A percentile compares a stretch with the other conserved stretches of the same genome.
Evolutionary conservation across 805 yeast species (phyloP).

Genomic region (Geotrichum ghanense): DNA sequence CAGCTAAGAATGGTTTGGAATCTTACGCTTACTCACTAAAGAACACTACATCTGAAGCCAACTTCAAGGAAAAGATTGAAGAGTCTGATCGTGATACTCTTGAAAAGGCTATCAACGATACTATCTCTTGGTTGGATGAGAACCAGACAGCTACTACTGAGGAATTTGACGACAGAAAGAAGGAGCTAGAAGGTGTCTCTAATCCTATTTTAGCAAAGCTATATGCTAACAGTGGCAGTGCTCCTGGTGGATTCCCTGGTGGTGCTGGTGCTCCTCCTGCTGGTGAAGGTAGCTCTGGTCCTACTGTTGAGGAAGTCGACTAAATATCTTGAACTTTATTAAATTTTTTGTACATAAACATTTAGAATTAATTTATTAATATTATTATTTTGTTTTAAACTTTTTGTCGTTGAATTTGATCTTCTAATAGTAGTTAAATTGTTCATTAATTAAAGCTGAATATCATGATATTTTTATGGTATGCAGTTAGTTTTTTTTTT

Average conservation of each 20-base stretch:
- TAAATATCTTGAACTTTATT: slow-evolving; percentile 13
- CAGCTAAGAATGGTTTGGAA: slow-evolving; percentile 87
- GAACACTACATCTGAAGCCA: slow-evolving; percentile 60
- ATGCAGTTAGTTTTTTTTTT: no score
- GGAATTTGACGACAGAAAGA: slow-evolving; percentile 82
- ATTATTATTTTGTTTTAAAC: no score
- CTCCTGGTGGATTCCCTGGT: slow-evolving; percentile 43
- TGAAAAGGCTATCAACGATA: slow-evolving; percentile 10
- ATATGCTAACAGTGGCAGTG: slow-evolving; percentile 60
- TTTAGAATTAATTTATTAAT: background rate
- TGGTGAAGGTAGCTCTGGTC: slow-evolving; percentile 35
- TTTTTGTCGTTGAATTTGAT: no score
- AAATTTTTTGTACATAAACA: background rate
- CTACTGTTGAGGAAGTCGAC: slow-evolving; percentile 43
- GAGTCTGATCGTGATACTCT: slow-evolving; percentile 9
- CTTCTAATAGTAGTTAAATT: no score
- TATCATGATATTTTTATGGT: no score
- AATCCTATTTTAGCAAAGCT: slow-evolving; percentile 93
- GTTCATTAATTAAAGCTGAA: no score
- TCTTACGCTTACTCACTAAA: slow-evolving; percentile 86
- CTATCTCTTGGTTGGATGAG: slow-evolving; percentile 62
- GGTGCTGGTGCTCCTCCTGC: slow-evolving; percentile 52
- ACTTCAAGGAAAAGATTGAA: slow-evolving; percentile 46
- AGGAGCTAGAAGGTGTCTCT: slow-evolving; percentile 85
- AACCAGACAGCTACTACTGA: slow-evolving; percentile 85